These are phyloP conservation scores for Phialemonium atrogriseum DNA, from an alignment of 2,329 filamentous ascomycete species.

Conservation along the genomic window DNA sequence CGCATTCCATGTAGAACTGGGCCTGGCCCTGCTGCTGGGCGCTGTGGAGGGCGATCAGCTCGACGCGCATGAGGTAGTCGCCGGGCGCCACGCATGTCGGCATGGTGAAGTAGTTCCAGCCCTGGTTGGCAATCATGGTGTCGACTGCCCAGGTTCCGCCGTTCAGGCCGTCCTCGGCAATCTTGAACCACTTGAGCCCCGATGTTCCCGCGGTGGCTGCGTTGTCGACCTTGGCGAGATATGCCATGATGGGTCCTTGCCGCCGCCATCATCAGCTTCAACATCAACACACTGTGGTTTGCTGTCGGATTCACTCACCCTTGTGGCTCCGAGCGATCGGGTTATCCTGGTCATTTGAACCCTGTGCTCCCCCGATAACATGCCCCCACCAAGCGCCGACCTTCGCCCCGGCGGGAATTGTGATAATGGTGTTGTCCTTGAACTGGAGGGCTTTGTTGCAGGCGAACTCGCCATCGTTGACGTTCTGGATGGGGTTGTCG, in stretches of 20 bases:
- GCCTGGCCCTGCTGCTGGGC: constrained; percentile 23
- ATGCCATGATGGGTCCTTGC: constrained; percentile 35
- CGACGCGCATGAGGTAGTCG: constrained; percentile 33
- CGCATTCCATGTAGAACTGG: constrained; percentile 30
- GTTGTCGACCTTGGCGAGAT: constrained; percentile 37
- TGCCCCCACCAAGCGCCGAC: constrained; percentile 41
- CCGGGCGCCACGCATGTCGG: constrained; percentile 28
- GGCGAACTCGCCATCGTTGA: constrained; percentile 34
- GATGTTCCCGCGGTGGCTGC: constrained; percentile 27
- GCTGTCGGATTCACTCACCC: too few species aligned
- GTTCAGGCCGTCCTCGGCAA: constrained; percentile 29
- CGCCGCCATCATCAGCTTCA: too few species aligned
- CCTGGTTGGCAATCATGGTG: constrained; percentile 32
- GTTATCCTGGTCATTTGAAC: constrained; percentile 33
- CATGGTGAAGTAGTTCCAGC: constrained; percentile 30
- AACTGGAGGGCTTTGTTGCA: constrained; percentile 36
- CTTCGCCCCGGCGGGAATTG: constrained; percentile 37
- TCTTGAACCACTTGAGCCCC: constrained; percentile 39
- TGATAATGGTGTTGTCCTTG: constrained; percentile 28
- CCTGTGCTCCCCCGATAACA: constrained; percentile 39
- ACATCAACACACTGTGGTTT: too few species aligned
- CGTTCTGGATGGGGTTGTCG: constrained; percentile 40
- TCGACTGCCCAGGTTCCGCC: constrained; percentile 35
- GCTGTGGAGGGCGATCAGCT: constrained; percentile 29
- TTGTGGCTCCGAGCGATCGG: too few species aligned